Evolutionary conservation across 495 filamentous ascomycete genomes (phyloP).

Genomic region (Glarea lozoyensis): DNA sequence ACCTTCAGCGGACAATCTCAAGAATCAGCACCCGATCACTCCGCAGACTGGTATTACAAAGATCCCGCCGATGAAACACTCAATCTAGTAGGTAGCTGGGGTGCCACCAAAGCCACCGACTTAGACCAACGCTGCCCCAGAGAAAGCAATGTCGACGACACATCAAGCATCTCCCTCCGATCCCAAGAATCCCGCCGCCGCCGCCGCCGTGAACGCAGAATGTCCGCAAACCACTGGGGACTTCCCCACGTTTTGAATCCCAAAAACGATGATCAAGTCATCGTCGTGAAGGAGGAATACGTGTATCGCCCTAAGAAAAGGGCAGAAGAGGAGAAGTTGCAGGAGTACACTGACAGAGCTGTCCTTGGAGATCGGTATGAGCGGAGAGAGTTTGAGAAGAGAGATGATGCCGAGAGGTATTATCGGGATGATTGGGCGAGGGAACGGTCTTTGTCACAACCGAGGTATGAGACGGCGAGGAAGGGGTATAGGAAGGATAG

Average conservation of each 20-base stretch:
- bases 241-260: constrained; percentile 5
- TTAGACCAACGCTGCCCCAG: neutral
- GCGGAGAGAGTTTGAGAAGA: neutral
- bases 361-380: neutral
- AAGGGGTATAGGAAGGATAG: constrained; percentile 8
- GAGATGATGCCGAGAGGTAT: constrained; percentile 11
- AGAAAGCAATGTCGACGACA: neutral
- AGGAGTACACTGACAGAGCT: constrained; percentile 6
- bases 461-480: neutral
- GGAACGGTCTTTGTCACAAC: too few species aligned
- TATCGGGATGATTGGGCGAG: constrained; percentile 14
- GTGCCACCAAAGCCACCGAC: neutral
- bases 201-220: neutral
- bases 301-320: constrained; percentile 6
- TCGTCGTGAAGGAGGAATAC: constrained; percentile 8
- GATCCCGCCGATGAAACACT: too few species aligned
- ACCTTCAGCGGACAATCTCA: too few species aligned
- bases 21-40: too few species aligned
- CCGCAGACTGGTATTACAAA: neutral
- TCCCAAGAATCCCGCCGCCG: neutral
- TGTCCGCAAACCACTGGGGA: neutral
- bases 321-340: constrained; percentile 3
- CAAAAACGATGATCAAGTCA: neutral
- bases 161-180: neutral
- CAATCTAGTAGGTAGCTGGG: neutral